These are phyloP conservation scores for Yarrowia galli DNA, from an alignment of 1,139 yeast species.

Conservation along the genomic window DNA sequence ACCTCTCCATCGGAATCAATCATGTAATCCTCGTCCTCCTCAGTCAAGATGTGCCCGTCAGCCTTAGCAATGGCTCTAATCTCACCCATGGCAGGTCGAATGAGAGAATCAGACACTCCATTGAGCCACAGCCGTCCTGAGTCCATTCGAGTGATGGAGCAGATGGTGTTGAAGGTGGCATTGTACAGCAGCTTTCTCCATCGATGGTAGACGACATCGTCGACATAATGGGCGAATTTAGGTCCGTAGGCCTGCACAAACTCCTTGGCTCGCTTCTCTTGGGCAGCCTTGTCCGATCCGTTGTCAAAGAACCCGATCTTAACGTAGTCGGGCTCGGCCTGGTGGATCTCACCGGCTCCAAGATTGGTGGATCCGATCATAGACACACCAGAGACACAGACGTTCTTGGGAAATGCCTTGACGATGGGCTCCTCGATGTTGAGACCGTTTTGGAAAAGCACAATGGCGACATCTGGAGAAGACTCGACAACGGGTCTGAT, in stretches of 20 bases:
- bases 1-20: conserved; percentile 67
- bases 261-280: conserved; percentile 52
- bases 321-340: conserved; percentile 60
- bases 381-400: conserved; percentile 71
- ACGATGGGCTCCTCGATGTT: conserved; percentile 72
- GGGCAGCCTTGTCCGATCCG: conserved; percentile 50
- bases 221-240: conserved; percentile 53
- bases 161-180: conserved; percentile 67
- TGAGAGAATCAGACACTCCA: conserved; percentile 56
- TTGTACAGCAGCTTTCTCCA: conserved; percentile 81
- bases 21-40: conserved; percentile 57
- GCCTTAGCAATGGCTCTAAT: conserved; percentile 64
- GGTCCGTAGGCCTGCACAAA: conserved; percentile 61
- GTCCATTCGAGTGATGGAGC: conserved; percentile 65
- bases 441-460: conserved; percentile 75
- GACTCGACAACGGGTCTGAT: conserved; percentile 62
- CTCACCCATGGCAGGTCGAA: conserved; percentile 70
- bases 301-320: conserved; percentile 61
- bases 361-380: conserved; percentile 70
- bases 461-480: conserved; percentile 58
- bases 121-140: conserved; percentile 65
- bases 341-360: conserved; percentile 57
- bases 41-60: conserved; percentile 64
- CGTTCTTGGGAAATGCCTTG: conserved; percentile 62
- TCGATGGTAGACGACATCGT: conserved; percentile 56